Evolutionary conservation across 768 basidiomycete species (phyloP).

Genomic region (Butyriboletus loyo): DNA sequence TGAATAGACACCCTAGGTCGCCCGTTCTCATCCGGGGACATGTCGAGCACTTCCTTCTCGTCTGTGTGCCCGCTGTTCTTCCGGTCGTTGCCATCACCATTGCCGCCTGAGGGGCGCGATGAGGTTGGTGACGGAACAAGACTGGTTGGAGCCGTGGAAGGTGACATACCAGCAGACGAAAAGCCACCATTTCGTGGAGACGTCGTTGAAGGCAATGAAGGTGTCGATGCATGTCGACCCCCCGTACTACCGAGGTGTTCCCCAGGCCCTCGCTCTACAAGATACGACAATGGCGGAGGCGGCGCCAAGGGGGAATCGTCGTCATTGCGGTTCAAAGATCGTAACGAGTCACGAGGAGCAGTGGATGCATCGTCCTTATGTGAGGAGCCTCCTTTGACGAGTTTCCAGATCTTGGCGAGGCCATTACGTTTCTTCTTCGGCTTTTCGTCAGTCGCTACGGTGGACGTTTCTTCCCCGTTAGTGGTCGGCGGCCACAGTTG

Average conservation of each 20-base stretch:
- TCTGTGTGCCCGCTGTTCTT: slow-evolving; percentile 42
- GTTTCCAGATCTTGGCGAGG: slow-evolving; percentile 77
- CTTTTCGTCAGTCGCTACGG: slow-evolving; percentile 39
- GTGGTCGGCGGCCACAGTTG: slow-evolving; percentile 50
- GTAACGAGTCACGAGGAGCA: slow-evolving; percentile 33
- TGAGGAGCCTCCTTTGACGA: slow-evolving; percentile 58
- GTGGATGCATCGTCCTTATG: slow-evolving; percentile 36
- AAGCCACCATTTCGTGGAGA: slow-evolving; percentile 54
- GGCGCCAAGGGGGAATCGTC: slow-evolving; percentile 81
- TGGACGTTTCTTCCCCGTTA: slow-evolving; percentile 29
- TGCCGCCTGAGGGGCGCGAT: slow-evolving; percentile 59
- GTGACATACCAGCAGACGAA: slow-evolving; percentile 63
- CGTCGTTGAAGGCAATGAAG: slow-evolving; percentile 59
- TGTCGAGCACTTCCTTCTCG: slow-evolving; percentile 40
- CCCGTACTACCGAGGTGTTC: slow-evolving; percentile 42
- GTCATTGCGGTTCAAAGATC: slow-evolving; percentile 44
- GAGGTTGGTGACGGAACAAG: slow-evolving; percentile 73
- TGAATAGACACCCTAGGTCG: slow-evolving; percentile 44
- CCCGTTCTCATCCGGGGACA: slow-evolving; percentile 31
- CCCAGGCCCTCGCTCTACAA: slow-evolving; percentile 61
- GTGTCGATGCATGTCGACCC: slow-evolving; percentile 64
- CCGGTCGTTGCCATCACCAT: slow-evolving; percentile 48
- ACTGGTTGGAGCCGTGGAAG: slow-evolving; percentile 74
- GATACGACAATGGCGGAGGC: slow-evolving; percentile 87
- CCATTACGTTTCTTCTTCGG: slow-evolving; percentile 78